Evolutionary conservation across 306 rosid genomes (phyloP), one percentile per base, ranked within the genome.

Genomic region (Quillaja saponaria): DNA sequence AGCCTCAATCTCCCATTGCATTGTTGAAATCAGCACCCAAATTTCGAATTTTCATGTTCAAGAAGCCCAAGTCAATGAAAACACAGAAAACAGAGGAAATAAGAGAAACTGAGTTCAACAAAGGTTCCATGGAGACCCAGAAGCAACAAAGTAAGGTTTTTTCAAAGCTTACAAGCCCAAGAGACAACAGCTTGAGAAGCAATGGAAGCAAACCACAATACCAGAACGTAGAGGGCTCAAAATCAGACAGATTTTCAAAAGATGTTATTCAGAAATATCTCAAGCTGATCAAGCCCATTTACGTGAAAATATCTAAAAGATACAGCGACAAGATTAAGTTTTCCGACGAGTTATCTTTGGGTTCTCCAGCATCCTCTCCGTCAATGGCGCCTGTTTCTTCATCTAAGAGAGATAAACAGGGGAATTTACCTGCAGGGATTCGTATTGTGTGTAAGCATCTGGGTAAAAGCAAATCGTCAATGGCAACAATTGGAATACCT

Each of bases 1-100:
- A 88, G 56, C 95, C 92, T 15, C 96, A 92, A 34, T 92, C 95
- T n/a, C 96, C 98, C 19, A 85, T 84, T 45, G 66, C 98, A 13
- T 76, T 86, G 21, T 87, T 87, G 10, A 91, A 78, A 84, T 88
- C 97, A 12, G 86, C 92, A 0, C 95, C 91, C 0, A 91, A 76
- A 42, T 83, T 91, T 64, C 78, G 95, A 55, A 81, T 76, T 41
- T 81, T 78, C 73, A 75, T 67, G 63, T 84, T 82, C 70, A 76
- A 75, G 66, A 91, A 79, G 72, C 76, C 82, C 18, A 82, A 61
- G 50, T 47, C 69, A 61, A 18, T 28, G 11, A 15, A 53, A 41
- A 53, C 61, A 6, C 19, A 17, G 38, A 66, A 49, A 73, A 49
- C 59, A 34, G 66, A 40, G 55, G 49, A 62, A n/a, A n/a, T n/a